A percentile compares a stretch with the other conserved stretches of the same genome.
These are phyloP conservation scores for Peterozyma xylosa DNA, from an alignment of 805 yeast species.

Conservation along the genomic window DNA sequence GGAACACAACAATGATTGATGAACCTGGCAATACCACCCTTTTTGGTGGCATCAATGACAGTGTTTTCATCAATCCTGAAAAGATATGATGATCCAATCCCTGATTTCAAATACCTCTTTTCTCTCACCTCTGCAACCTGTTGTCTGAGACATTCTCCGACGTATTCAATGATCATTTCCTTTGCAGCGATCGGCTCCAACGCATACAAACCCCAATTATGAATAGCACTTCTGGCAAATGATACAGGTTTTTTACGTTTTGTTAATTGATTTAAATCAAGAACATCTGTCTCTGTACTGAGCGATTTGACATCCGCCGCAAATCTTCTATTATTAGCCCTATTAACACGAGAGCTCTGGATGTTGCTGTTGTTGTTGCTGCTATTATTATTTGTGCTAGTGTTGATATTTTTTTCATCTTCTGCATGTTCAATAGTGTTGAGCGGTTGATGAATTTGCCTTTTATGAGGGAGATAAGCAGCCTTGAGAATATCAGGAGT, in stretches of 20 bases:
- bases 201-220: slow-evolving; percentile 97
- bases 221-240: slow-evolving; percentile 96
- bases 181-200: slow-evolving; percentile 90
- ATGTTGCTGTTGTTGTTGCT: slow-evolving; percentile 22
- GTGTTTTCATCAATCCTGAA: slow-evolving; percentile 91
- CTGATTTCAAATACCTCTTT: slow-evolving; percentile 74
- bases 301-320: slow-evolving; percentile 84
- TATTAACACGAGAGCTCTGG: slow-evolving; percentile 75
- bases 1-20: slow-evolving; percentile 98
- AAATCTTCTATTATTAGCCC: slow-evolving; percentile 81
- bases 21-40: slow-evolving; percentile 95
- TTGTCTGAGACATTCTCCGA: slow-evolving; percentile 89
- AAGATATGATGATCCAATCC: slow-evolving; percentile 91
- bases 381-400: slow-evolving; percentile 16
- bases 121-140: slow-evolving; percentile 94
- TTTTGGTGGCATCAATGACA: slow-evolving; percentile 94
- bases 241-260: slow-evolving; percentile 90
- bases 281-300: slow-evolving; percentile 74
- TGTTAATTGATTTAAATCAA: slow-evolving; percentile 79
- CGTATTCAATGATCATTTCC: slow-evolving; percentile 97
- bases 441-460: slow-evolving; percentile 60
- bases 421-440: slow-evolving; percentile 62
- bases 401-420: slow-evolving; percentile 27
- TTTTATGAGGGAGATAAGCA: slow-evolving; percentile 77
- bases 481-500: slow-evolving; percentile 67